phyloP scores from a whole-genome alignment of 495 filamentous ascomycete genomes.

The Cercophora newfieldiana region DNA sequence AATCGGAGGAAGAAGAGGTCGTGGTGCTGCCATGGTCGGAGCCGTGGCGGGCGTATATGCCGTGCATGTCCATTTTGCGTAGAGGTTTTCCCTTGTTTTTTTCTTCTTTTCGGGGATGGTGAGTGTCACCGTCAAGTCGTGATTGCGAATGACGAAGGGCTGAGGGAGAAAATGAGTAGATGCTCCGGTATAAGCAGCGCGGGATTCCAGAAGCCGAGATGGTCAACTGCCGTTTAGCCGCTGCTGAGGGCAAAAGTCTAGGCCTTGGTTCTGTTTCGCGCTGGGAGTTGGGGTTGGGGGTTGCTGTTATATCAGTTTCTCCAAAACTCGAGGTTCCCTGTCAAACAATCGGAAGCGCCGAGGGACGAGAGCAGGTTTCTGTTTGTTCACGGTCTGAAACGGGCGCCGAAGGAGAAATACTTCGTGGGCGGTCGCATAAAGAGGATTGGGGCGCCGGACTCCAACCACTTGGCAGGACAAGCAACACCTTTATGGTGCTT shows the following conservation, averaged over 20 bases:
- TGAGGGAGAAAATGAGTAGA: not conserved
- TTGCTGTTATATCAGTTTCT: not conserved
- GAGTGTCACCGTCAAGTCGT: not conserved
- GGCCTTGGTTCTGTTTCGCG: constrained; percentile 8
- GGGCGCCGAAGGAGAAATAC: not conserved
- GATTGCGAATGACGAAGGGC: not conserved
- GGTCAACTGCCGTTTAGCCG: constrained; percentile 22
- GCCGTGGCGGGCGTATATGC: constrained; percentile 16
- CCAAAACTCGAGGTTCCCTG: not conserved
- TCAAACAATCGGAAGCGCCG: not conserved
- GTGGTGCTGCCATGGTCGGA: not conserved
- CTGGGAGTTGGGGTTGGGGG: not conserved
- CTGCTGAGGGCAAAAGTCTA: not conserved
- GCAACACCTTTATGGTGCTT: constrained; percentile 2
- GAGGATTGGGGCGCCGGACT: not conserved
- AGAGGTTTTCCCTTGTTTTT: not conserved
- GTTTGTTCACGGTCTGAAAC: constrained; percentile 12
- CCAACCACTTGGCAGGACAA: too few relatives aligned
- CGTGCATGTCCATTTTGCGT: constrained; percentile 13
- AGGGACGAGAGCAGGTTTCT: constrained; percentile 7
- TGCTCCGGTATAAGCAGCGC: not conserved
- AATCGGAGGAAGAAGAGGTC: constrained; percentile 2
- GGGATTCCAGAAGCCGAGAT: constrained; percentile 2
- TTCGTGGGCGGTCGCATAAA: not conserved
- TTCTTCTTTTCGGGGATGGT: not conserved